Conservation (phyloP, 345 rosid genomes). For the Ceriops zippeliana region DNA sequence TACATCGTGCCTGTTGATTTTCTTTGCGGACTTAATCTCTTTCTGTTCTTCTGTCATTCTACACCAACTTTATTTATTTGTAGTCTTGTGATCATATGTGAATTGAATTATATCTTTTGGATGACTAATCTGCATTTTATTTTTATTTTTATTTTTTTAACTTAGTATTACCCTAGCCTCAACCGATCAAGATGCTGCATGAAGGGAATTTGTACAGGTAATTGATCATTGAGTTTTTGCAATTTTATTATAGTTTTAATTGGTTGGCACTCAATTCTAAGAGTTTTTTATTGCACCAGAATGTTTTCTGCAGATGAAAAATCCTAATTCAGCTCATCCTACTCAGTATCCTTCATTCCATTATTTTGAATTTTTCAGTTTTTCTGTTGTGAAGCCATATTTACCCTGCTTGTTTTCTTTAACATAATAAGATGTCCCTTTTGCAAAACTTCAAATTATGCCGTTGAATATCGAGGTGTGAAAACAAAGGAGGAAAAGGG, state of each 20-base stretch:
- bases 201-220: constrained; percentile 99
- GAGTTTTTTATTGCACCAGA: constrained; percentile 42
- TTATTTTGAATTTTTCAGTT: background rate
- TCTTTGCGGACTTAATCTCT: no score
- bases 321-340: constrained; percentile 86
- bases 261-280: no score
- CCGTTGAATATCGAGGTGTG: constrained; percentile 91
- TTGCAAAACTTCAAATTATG: constrained; percentile 93
- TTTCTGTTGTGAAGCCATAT: background rate
- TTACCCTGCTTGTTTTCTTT: constrained; percentile 38
- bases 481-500: constrained; percentile 97
- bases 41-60: no score
- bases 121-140: constrained; percentile 8
- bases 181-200: constrained; percentile 92
- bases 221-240: background rate
- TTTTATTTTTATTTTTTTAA: constrained; percentile 1
- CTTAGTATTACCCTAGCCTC: constrained; percentile 88
- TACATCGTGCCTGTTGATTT: no score
- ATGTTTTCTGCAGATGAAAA: constrained; percentile 99
- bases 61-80: no score
- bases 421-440: constrained; percentile 81
- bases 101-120: no score
- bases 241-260: no score
- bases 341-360: constrained; percentile 82
- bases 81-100: no score